Conservation (phyloP, 352 stramenopile genomes). For the Pythium dissimile region DNA sequence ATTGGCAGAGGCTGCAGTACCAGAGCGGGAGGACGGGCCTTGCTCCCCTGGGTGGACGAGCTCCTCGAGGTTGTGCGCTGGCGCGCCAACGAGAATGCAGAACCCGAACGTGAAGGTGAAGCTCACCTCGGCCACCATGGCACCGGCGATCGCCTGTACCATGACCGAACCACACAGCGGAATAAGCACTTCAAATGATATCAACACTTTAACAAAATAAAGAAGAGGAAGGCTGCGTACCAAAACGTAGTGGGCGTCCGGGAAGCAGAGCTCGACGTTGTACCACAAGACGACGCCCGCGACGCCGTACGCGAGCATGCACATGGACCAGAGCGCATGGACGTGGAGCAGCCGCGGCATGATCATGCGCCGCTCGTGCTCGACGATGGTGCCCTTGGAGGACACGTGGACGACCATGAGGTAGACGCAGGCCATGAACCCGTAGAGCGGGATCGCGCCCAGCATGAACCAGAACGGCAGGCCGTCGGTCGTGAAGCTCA, state of each 20-base stretch:
- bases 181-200: not conserved
- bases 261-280: conserved; percentile 59
- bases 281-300: conserved; percentile 68
- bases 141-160: conserved; percentile 51
- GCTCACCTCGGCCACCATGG: conserved; percentile 63
- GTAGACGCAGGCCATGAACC: conserved; percentile 84
- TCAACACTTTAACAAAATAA: not conserved
- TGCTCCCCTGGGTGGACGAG: not conserved
- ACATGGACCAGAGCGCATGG: conserved; percentile 67
- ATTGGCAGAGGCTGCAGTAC: conserved; percentile 39
- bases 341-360: conserved; percentile 82
- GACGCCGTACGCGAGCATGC: conserved; percentile 60
- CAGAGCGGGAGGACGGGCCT: conserved; percentile 36
- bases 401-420: conserved; percentile 85
- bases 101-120: conserved; percentile 73
- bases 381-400: conserved; percentile 80
- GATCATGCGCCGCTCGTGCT: conserved; percentile 82
- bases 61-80: conserved; percentile 17
- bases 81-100: conserved; percentile 54
- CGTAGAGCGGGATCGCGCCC: conserved; percentile 52
- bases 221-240: conserved; percentile 26
- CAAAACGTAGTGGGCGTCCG: conserved; percentile 73
- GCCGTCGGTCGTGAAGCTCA: conserved; percentile 49
- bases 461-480: conserved; percentile 83
- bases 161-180: no score